A percentile compares a stretch with the other conserved stretches of the same genome.
These are phyloP conservation scores for Filobasidium wieringae DNA, from an alignment of 768 basidiomycete genomes.

Conservation along the genomic window DNA sequence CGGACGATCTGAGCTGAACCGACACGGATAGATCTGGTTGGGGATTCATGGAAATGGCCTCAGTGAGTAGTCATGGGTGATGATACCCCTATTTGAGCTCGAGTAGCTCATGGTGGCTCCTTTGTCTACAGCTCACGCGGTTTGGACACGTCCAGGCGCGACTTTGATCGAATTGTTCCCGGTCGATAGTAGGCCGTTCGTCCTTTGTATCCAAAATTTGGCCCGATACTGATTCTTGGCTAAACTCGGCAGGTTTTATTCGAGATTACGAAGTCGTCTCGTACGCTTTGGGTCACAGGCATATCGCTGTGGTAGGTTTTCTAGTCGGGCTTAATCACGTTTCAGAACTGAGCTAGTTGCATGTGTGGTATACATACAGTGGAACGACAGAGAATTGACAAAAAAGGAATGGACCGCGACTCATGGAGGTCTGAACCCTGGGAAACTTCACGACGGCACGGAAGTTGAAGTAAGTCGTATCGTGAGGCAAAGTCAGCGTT, in stretches of 20 bases:
- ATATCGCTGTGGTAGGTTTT: constrained; percentile 17
- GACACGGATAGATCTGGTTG: constrained; percentile 13
- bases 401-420: constrained; percentile 16
- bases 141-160: constrained; percentile 19
- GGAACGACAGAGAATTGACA: constrained; percentile 18
- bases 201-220: neutral
- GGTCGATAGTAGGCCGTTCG: neutral
- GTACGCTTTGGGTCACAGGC: constrained; percentile 17
- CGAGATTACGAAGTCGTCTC: constrained; percentile 19
- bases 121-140: constrained; percentile 8
- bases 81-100: too few species aligned
- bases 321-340: neutral
- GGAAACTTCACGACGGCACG: constrained; percentile 17
- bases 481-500: too few species aligned
- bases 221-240: neutral
- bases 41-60: constrained; percentile 26
- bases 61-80: constrained; percentile 9
- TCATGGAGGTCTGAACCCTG: constrained; percentile 8
- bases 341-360: neutral
- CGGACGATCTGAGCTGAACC: neutral
- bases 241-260: constrained; percentile 11
- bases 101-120: neutral
- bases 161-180: constrained; percentile 17
- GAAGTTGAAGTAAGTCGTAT: constrained; percentile 13
- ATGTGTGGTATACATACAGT: constrained; percentile 7